Base-by-base conservation (phyloP, 108 stramenopile genomes). In the Stephanodiscus triporus region DNA sequence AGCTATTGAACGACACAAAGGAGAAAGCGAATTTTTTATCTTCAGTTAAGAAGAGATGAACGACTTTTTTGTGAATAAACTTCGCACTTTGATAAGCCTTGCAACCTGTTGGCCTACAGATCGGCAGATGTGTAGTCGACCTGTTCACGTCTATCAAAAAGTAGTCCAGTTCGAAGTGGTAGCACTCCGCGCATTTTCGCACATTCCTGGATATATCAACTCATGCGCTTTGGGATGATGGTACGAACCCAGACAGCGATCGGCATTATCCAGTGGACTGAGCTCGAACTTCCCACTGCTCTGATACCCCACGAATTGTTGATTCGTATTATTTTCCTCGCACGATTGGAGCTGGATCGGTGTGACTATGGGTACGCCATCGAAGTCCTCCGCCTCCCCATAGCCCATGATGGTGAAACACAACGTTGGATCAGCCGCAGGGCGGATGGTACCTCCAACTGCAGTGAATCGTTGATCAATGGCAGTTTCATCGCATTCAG, bases 191-290 rank as follows among this genome's bases (percentile, higher is more conserved):
- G 70, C 69, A n/a, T 27, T 40, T 4, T 20, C n/a, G 34, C 76
- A 77, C 0, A 8, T 27, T 42, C 63, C 55, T 2, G 76, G 38
- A 36, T 77, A 71, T 19, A 77, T 36, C 23, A 34, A 19, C 34
- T 77, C 76, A 29, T 70, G 40, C 3, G 62, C 43, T 50, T 77
- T 77, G 26, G 76, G 76, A 51, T 77, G 76, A 51, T 77, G 76
- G n/a, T 47, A 49, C 23, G 63, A 23, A 36, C 48, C 62, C 22
- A 77, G 24, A 26, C 76, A 77, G 4, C 47, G 36, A 34, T 58
- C 48, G 24, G 30, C n/a, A 16, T 38, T 49, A 13, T 58, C 29
- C 0, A 36, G 2, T 0, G 75, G 75, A n/a, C 53, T 42, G 34
- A 75, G 30, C 49, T 75, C 66, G 36, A 75, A 75, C 45, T 61